These are phyloP conservation scores for Botryotinia calthae DNA, from an alignment of 2,329 filamentous ascomycete genomes.

Conservation along the genomic window DNA sequence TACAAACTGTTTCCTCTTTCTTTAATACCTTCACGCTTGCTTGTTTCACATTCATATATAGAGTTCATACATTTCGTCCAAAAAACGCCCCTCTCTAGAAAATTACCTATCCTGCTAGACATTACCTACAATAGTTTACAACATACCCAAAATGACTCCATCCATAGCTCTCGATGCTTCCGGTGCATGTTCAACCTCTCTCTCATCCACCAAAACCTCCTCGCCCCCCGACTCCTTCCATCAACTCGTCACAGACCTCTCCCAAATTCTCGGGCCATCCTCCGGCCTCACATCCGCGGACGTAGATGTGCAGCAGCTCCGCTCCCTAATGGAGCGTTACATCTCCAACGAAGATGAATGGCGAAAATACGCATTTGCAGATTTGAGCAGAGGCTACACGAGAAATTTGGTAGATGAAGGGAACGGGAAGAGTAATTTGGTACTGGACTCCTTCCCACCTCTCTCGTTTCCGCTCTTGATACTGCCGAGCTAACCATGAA, in stretches of 20 bases:
- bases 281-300: slow-evolving; percentile 81
- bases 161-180: slow-evolving; percentile 10
- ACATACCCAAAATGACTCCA: slow-evolving; percentile 4
- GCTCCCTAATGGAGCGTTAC: slow-evolving; percentile 72
- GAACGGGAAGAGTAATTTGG: slow-evolving; percentile 63
- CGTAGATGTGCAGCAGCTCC: slow-evolving; percentile 71
- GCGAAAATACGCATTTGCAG: slow-evolving; percentile 71
- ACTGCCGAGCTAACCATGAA: not conserved
- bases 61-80: not conserved
- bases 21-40: not conserved
- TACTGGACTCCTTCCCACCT: slow-evolving; percentile 30
- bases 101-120: not conserved
- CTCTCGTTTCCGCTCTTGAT: not conserved
- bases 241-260: slow-evolving; percentile 69
- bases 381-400: slow-evolving; percentile 71
- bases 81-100: not conserved
- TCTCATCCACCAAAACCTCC: slow-evolving; percentile 32
- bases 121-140: not conserved
- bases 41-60: not conserved
- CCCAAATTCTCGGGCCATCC: slow-evolving; percentile 70
- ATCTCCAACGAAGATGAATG: slow-evolving; percentile 67
- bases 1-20: not conserved
- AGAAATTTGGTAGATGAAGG: slow-evolving; percentile 87
- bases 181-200: slow-evolving; percentile 1
- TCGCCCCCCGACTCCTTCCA: slow-evolving; percentile 55